Percentiles rank a stretch among this genome's conserved stretches.
phyloP scores from a whole-genome alignment of 495 filamentous ascomycete genomes.

The Annulohypoxylon stygium region DNA sequence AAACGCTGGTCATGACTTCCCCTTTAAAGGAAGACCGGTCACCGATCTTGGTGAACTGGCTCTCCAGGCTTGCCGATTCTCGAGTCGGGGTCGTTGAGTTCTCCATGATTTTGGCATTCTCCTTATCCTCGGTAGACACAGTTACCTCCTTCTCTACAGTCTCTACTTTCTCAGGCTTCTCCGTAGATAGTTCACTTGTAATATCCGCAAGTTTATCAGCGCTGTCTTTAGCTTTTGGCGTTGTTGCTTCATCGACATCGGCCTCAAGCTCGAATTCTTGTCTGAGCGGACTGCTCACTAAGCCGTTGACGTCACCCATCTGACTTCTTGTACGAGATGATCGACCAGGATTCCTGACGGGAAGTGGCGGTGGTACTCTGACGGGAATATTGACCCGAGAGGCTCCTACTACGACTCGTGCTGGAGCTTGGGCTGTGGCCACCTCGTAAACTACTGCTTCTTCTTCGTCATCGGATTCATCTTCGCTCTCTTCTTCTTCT shows the following conservation, averaged over 20 bases:
- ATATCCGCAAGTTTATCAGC: slow-evolving; percentile 2
- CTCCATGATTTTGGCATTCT: slow-evolving; percentile 11
- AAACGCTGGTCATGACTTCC: slow-evolving; percentile 12
- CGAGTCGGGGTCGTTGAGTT: slow-evolving; percentile 20
- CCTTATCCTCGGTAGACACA: not conserved
- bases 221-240: slow-evolving; percentile 36
- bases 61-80: slow-evolving; percentile 14
- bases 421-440: slow-evolving; percentile 60
- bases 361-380: slow-evolving; percentile 73
- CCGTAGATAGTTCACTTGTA: slow-evolving; percentile 10
- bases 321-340: slow-evolving; percentile 57
- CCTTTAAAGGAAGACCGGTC: slow-evolving; percentile 29
- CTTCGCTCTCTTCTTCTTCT: slow-evolving; percentile 57
- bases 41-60: slow-evolving; percentile 1
- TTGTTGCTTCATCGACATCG: slow-evolving; percentile 39
- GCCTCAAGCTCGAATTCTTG: slow-evolving; percentile 47
- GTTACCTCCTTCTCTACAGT: not conserved
- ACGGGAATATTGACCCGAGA: slow-evolving; percentile 77
- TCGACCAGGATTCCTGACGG: slow-evolving; percentile 69
- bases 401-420: slow-evolving; percentile 66
- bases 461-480: slow-evolving; percentile 60
- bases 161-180: not conserved
- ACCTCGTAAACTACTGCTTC: slow-evolving; percentile 67
- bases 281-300: slow-evolving; percentile 49
- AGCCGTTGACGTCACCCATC: slow-evolving; percentile 43